phyloP scores from a whole-genome alignment of 768 basidiomycete species.

The Butyriboletus loyo region DNA sequence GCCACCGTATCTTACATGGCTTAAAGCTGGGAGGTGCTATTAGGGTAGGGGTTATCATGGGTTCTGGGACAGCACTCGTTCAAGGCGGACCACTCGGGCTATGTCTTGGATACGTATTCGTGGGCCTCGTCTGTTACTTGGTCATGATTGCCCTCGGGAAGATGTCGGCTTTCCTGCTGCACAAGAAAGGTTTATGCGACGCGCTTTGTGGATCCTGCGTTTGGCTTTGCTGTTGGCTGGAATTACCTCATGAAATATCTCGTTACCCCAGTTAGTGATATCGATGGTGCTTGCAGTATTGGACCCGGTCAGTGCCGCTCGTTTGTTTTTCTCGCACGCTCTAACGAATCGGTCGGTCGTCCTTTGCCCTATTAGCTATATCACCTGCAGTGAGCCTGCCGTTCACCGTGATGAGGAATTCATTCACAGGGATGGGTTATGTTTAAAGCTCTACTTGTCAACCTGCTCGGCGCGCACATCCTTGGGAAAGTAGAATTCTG shows the following conservation, averaged over 20 bases:
- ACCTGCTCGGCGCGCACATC: slow-evolving; percentile 61
- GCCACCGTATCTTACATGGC: neutral
- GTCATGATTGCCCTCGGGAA: slow-evolving; percentile 53
- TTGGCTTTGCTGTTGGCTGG: slow-evolving; percentile 51
- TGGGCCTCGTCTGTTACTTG: slow-evolving; percentile 58
- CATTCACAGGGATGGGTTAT: neutral
- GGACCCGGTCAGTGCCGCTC: slow-evolving; percentile 1
- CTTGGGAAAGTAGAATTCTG: slow-evolving; percentile 77
- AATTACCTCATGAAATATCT: slow-evolving; percentile 65
- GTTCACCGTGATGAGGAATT: neutral
- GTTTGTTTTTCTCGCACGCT: neutral
- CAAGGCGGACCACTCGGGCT: slow-evolving; percentile 58
- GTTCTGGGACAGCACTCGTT: slow-evolving; percentile 58
- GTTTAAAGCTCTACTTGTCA: slow-evolving; percentile 29
- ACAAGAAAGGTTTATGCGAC: slow-evolving; percentile 65
- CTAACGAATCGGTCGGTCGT: neutral
- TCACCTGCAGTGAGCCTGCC: neutral
- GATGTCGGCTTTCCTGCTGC: slow-evolving; percentile 44
- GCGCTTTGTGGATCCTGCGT: slow-evolving; percentile 66
- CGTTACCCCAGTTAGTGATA: slow-evolving; percentile 65
- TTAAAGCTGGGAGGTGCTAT: slow-evolving; percentile 47
- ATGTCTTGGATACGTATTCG: slow-evolving; percentile 41
- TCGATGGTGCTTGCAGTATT: slow-evolving; percentile 49
- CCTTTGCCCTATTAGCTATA: neutral
- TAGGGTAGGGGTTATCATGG: slow-evolving; percentile 58